Base-by-base conservation (phyloP, 441 rosid species). In the Populus tomentosa region DNA sequence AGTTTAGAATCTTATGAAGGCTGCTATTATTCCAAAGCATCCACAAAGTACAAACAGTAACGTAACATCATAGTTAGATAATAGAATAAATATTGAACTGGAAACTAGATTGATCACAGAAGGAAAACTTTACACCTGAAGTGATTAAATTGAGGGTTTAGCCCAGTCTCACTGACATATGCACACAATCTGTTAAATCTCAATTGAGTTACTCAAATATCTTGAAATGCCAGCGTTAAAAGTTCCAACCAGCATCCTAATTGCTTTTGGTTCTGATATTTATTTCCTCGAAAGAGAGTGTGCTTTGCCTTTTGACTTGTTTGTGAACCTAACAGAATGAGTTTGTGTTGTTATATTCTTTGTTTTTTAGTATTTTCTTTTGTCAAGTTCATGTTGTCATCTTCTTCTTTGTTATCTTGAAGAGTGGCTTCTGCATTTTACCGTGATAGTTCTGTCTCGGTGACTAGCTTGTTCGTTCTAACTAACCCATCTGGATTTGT, bases 21-120 rank as follows among this genome's bases (percentile, higher is more conserved):
- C 73, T 82, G 20, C 73, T 82, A 21, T 61, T 61, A 61, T 61
- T 21, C 10, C 64, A 21, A 61, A 61, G 1, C 64, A 61, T n/a
- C 64, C 64, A 61, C 64, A 38, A 9, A 38, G 42, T 38, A 38
- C 42, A 38, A 9, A 38, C 42, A 8, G 64, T 21, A 21, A 10
- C 40, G 11, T 13, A 67, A 70, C 77, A 76, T 40, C 69, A 67
- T 40, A 7, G 21, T 38, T 7, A 38, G 42, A 38, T 9, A 21
- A 42, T 71, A 13, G 21, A 61, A 61, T 23, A 61, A 61, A 61
- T 9, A 61, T 3, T n/a, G 50, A 32, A 32, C 68, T 2, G 78
- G 72, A 32, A 13, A 66, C 66, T 53, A 63, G 6, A 64, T 11
- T 40, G 65, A 26, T 40, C 69, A 50, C 4, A 14, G 73, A 2